These are phyloP conservation scores for Lanmaoa rubissima DNA, from an alignment of 768 basidiomycete species.

Conservation along the genomic window DNA sequence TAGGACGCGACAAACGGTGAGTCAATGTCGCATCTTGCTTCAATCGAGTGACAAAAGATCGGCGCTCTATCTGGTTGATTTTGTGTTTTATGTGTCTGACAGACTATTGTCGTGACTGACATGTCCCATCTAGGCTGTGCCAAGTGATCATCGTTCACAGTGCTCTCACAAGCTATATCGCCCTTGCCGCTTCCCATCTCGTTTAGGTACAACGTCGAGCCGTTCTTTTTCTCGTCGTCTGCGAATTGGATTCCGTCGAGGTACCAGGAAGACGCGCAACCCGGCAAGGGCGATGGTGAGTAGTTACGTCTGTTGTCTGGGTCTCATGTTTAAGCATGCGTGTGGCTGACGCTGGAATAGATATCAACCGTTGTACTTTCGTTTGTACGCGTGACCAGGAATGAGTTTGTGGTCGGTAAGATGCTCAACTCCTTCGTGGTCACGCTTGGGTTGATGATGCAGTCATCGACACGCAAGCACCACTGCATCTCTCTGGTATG, in stretches of 20 bases:
- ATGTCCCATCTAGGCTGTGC: no score
- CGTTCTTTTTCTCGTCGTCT: conserved; percentile 38
- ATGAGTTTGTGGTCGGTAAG: neutral
- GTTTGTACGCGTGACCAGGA: conserved; percentile 34
- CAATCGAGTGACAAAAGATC: no score
- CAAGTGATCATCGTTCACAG: no score
- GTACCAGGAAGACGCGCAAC: conserved; percentile 45
- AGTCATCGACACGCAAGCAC: conserved; percentile 10
- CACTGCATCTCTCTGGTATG: conserved; percentile 33
- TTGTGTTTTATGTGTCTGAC: no score
- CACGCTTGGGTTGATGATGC: neutral
- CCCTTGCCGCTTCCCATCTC: no score
- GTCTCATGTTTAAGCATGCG: no score
- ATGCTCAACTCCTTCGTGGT: neutral
- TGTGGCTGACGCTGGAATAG: conserved; percentile 28
- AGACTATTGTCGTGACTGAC: no score
- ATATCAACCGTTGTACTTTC: conserved; percentile 50
- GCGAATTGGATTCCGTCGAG: conserved; percentile 60
- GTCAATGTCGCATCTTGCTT: no score
- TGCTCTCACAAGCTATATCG: no score
- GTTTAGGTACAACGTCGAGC: conserved; percentile 35
- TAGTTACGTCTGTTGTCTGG: neutral
- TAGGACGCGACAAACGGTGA: no score
- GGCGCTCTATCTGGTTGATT: no score
- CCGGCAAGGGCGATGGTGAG: conserved; percentile 48